These are phyloP conservation scores for Cryptosporidium sp. DNA, from an alignment of 169 alveolate species.

Conservation along the genomic window DNA sequence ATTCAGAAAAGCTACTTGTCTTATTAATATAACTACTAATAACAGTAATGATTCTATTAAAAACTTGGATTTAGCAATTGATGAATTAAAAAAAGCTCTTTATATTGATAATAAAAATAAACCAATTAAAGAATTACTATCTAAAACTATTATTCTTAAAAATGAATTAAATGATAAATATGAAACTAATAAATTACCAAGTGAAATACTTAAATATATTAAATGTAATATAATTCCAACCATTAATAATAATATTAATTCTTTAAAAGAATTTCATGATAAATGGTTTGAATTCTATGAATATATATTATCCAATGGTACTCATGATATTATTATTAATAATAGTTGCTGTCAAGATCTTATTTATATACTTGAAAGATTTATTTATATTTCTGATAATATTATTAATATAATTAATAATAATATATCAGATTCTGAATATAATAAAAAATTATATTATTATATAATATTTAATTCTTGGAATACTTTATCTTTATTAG, in stretches of 20 bases:
- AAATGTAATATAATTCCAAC: not conserved
- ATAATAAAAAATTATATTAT: not conserved
- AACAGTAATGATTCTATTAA: not conserved
- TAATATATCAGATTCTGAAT: not conserved
- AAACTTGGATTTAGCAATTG: constrained; percentile 11
- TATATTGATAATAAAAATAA: constrained; percentile 13
- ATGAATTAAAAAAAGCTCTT: constrained; percentile 28
- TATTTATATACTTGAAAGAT: constrained; percentile 16
- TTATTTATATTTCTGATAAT: constrained; percentile 4
- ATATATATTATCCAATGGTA: constrained; percentile 34
- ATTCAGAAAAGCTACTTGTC: constrained; percentile 49
- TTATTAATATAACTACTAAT: not conserved
- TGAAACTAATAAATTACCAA: constrained; percentile 20
- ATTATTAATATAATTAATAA: not conserved
- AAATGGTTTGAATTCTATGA: constrained; percentile 1
- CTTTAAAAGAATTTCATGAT: not conserved
- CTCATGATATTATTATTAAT: constrained; percentile 19
- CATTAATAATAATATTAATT: not conserved
- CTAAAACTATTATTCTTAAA: not conserved
- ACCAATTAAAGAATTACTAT: constrained; percentile 7
- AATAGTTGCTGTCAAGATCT: not conserved
- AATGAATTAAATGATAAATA: not conserved
- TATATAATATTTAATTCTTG: constrained; percentile 30
- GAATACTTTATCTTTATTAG: constrained; percentile 9
- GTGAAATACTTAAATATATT: constrained; percentile 20